phyloP scores from a whole-genome alignment of 192 early-diverging fungal species.

The Chytriomyces sp. region DNA sequence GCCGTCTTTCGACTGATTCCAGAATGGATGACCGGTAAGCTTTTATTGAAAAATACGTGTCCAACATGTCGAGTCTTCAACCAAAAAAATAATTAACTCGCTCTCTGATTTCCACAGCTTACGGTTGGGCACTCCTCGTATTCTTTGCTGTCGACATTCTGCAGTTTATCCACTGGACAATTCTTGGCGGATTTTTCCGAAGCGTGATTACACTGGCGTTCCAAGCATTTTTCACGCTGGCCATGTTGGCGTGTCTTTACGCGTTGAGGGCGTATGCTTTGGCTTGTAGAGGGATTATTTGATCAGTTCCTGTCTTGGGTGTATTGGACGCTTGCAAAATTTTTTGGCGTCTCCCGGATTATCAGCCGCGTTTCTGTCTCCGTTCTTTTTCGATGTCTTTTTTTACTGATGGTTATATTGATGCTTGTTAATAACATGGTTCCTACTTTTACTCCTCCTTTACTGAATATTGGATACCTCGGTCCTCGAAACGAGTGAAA shows the following conservation, averaged over 20 bases:
- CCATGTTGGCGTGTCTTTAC: slow-evolving; percentile 23
- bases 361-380: too few species aligned
- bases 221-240: slow-evolving; percentile 18
- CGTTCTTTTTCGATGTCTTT: too few species aligned
- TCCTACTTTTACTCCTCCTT: too few species aligned
- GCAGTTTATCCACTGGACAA: slow-evolving; percentile 1
- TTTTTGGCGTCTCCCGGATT: too few species aligned
- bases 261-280: slow-evolving; percentile 27
- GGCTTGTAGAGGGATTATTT: slow-evolving; percentile 20
- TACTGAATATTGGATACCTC: too few species aligned
- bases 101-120: not conserved
- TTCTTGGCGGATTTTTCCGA: slow-evolving; percentile 9
- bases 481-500: too few species aligned
- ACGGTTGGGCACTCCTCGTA: slow-evolving; percentile 16
- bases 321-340: too few species aligned
- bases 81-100: not conserved
- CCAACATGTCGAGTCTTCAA: not conserved
- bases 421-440: too few species aligned
- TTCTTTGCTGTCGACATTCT: not conserved
- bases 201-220: slow-evolving; percentile 8
- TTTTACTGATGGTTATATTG: too few species aligned
- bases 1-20: slow-evolving; percentile 26
- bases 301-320: not conserved
- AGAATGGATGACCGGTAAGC: slow-evolving; percentile 22
- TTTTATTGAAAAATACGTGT: not conserved